A percentile compares a stretch with the other conserved stretches of the same genome.
Evolutionary conservation across 495 filamentous ascomycete genomes (phyloP).

Genomic region (Coniosporium apollinis): DNA sequence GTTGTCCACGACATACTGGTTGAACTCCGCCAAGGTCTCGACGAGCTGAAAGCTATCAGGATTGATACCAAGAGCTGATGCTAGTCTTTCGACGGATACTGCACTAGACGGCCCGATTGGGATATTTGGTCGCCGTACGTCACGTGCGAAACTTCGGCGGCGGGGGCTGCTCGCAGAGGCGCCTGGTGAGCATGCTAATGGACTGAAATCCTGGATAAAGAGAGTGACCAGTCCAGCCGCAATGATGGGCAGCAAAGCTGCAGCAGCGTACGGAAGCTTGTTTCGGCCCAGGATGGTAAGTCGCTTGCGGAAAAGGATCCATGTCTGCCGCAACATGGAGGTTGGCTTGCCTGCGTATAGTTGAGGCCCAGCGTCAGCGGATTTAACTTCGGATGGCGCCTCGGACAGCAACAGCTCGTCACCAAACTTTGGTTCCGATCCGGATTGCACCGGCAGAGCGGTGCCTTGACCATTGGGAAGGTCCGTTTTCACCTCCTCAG

Average conservation of each 20-base stretch:
- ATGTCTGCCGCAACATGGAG: conserved; percentile 44
- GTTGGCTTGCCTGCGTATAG: conserved; percentile 53
- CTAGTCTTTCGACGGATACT: conserved; percentile 21
- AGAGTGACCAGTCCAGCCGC: conserved; percentile 60
- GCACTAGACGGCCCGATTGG: conserved; percentile 43
- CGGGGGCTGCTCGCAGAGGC: conserved; percentile 24
- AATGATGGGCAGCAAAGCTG: conserved; percentile 55
- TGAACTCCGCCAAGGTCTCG: conserved; percentile 48
- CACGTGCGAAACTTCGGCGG: conserved; percentile 21
- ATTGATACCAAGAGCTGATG: conserved; percentile 8
- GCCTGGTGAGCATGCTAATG: conserved; percentile 39
- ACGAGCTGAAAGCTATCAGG: conserved; percentile 34
- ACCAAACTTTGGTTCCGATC: conserved; percentile 3
- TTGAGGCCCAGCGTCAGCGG: conserved; percentile 17
- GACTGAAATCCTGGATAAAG: conserved; percentile 41
- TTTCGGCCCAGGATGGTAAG: conserved; percentile 60
- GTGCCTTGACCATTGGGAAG: conserved; percentile 1
- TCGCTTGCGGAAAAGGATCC: conserved; percentile 61
- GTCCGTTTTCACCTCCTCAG: conserved; percentile 38
- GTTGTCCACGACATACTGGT: conserved; percentile 39
- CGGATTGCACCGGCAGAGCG: background rate
- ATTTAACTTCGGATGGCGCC: conserved; percentile 6
- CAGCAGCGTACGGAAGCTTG: conserved; percentile 53
- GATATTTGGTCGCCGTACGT: conserved; percentile 23
- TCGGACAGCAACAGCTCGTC: background rate